A percentile compares a stretch with the other conserved stretches of the same genome.
These are phyloP conservation scores for Beauveria asiatica DNA, from an alignment of 2,329 filamentous ascomycete species.

Conservation along the genomic window DNA sequence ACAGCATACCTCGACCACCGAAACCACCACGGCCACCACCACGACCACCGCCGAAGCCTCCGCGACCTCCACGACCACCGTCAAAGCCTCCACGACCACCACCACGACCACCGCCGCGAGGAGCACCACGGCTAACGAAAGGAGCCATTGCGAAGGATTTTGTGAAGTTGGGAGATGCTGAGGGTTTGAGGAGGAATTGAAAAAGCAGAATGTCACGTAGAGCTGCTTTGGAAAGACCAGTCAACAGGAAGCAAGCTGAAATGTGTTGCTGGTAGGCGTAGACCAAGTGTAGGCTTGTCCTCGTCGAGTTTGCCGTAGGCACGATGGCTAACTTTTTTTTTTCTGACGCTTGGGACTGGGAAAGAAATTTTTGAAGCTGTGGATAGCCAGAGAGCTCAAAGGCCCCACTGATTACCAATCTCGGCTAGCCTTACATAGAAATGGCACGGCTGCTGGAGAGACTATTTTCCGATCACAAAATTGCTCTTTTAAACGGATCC, in stretches of 20 bases:
- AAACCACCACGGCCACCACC: slow-evolving; percentile 27
- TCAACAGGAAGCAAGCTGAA: slow-evolving; percentile 7
- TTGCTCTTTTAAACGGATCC: background rate
- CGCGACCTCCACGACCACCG: slow-evolving; percentile 20
- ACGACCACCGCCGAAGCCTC: slow-evolving; percentile 16
- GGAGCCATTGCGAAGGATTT: slow-evolving; percentile 15
- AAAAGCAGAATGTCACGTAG: slow-evolving; percentile 15
- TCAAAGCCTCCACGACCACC: slow-evolving; percentile 22
- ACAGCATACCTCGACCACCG: slow-evolving; percentile 25
- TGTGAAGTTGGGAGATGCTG: background rate
- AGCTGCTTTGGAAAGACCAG: background rate
- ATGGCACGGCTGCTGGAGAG: background rate
- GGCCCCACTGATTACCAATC: slow-evolving; percentile 6
- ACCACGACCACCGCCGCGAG: slow-evolving; percentile 21
- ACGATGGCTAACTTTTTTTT: slow-evolving; percentile 16
- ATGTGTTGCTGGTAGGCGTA: background rate
- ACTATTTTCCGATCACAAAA: slow-evolving; percentile 7
- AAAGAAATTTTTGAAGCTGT: slow-evolving; percentile 33
- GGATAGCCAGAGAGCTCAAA: slow-evolving; percentile 14
- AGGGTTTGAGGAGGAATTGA: slow-evolving; percentile 14
- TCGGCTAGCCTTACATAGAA: background rate
- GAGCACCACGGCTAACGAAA: slow-evolving; percentile 20
- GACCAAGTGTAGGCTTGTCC: slow-evolving; percentile 10
- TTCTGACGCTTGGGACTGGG: slow-evolving; percentile 10
- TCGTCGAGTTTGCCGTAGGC: slow-evolving; percentile 20